Evolutionary conservation across 1,139 yeast species (phyloP).

Genomic region (Blastobotrys ciferrii): DNA sequence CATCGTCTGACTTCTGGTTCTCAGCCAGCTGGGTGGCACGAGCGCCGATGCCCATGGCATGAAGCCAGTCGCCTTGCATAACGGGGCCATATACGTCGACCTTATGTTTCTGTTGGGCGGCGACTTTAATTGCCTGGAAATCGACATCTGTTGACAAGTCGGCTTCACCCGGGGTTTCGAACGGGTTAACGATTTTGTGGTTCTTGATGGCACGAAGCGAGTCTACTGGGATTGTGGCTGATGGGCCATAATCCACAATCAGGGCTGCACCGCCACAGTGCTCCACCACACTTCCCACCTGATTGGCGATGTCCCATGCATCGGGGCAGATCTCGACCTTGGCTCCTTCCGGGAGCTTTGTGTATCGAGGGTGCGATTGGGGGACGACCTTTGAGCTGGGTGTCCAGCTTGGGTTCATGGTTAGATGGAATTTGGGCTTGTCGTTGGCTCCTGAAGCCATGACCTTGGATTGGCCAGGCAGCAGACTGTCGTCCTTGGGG

Average conservation of each 20-base stretch:
- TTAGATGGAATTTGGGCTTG: constrained; percentile 49
- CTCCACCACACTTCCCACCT: constrained; percentile 33
- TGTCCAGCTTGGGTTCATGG: constrained; percentile 59
- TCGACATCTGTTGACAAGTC: constrained; percentile 86
- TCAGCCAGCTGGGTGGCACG: constrained; percentile 48
- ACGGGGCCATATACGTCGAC: constrained; percentile 54
- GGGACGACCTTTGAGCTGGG: constrained; percentile 63
- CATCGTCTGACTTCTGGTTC: constrained; percentile 34
- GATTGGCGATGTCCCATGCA: constrained; percentile 49
- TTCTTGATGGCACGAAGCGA: constrained; percentile 71
- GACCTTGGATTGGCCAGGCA: constrained; percentile 32
- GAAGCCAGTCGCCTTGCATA: constrained; percentile 80
- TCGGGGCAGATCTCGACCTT: constrained; percentile 77
- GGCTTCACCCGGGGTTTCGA: constrained; percentile 70
- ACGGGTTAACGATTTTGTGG: constrained; percentile 73
- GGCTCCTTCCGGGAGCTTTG: constrained; percentile 53
- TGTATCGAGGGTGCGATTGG: constrained; percentile 50
- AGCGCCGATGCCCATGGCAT: constrained; percentile 71
- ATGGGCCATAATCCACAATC: constrained; percentile 76
- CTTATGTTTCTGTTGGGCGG: constrained; percentile 34
- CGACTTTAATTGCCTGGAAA: constrained; percentile 53
- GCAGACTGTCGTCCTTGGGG: constrained; percentile 21
- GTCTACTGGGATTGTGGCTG: constrained; percentile 59
- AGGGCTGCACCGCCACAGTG: constrained; percentile 53
- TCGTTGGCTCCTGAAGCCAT: constrained; percentile 21